Evolutionary conservation across 805 yeast genomes (phyloP), one percentile per base, ranked within the genome.

Genomic region (Candida silvicultrix): DNA sequence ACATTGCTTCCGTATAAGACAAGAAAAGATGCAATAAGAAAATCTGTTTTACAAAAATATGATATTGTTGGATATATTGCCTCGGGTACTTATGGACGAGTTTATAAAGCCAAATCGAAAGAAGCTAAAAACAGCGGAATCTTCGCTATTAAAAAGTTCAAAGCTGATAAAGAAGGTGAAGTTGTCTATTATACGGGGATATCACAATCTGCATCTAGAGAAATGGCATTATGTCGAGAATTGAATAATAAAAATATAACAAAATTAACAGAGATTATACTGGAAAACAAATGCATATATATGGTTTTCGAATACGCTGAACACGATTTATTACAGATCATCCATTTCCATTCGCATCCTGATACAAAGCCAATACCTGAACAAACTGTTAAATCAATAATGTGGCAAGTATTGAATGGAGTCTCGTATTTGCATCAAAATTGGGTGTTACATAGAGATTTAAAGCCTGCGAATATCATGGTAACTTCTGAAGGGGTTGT

Each of bases 401-500:
- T 89, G 64, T 89, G 94, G 89, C 99, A 94, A 67, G 83, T 95
- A 5, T 64, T 94, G 23, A 87, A 87, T 57, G 99, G 99, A 4
- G 90, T 94, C 2, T 80, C 89, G 0, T 94, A 83, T 59, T 66
- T 94, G 38, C 99, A 94, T 65, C 92, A 89, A 63, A 92, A 94
- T 65, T 94, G 99, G 98, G 82, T 94, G 2, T 70, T 94, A 43
- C 99, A 94, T 65, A 74, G 99, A 50, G 99, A 94, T 66, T 73
- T 94, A 52, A 94, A 94, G 59, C 99, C 99, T 1, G 99, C 99
- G 2, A 92, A 92, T 66, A 92, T 94, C 53, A 94, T 92, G 98
- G 96, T 92, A 0, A 81, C 96, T 0, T 75, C 82, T 9, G 80
- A 77, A 48, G 99, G 99, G 0, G 80, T 81, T n/a, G 94, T 92